Conservation (phyloP, 805 yeast species). For the Kuraishia ogatae region DNA sequence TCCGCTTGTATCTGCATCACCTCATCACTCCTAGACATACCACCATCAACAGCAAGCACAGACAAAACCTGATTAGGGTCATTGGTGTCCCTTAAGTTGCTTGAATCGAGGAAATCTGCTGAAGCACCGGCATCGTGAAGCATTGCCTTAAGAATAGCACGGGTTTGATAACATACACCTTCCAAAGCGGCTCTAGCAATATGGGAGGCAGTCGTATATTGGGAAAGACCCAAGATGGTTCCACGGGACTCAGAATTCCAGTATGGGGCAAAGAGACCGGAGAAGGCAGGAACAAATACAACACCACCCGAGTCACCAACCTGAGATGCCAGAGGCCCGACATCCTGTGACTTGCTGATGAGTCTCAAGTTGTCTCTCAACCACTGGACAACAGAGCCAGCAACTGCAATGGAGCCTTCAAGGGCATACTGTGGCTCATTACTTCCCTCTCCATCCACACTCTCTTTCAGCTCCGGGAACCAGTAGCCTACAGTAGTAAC, state of each 20-base stretch:
- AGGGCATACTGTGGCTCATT: constrained; percentile 74
- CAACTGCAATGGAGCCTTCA: constrained; percentile 95
- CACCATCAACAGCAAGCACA: constrained; percentile 80
- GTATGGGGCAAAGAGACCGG: constrained; percentile 91
- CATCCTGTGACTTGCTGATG: constrained; percentile 74
- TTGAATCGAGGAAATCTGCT: constrained; percentile 48
- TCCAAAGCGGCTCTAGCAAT: constrained; percentile 92
- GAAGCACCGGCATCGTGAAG: constrained; percentile 68
- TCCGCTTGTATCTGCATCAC: constrained; percentile 94
- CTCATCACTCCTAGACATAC: constrained; percentile 85
- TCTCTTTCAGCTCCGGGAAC: constrained; percentile 59
- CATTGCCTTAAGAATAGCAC: constrained; percentile 89
- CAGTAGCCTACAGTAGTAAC: constrained; percentile 87
- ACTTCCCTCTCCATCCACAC: constrained; percentile 23
- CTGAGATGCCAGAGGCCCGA: constrained; percentile 82
- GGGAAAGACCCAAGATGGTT: constrained; percentile 87
- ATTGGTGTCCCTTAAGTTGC: constrained; percentile 25
- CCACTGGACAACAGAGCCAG: constrained; percentile 93
- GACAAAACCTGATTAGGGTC: constrained; percentile 36
- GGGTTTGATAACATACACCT: constrained; percentile 89
- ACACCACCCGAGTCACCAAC: constrained; percentile 85
- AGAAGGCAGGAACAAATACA: constrained; percentile 89
- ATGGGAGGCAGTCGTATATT: constrained; percentile 85
- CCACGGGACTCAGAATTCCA: constrained; percentile 94
- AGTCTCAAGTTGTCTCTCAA: constrained; percentile 81